Base-by-base conservation (phyloP, 2,329 filamentous ascomycete genomes). In the Aspergillus tamarii region DNA sequence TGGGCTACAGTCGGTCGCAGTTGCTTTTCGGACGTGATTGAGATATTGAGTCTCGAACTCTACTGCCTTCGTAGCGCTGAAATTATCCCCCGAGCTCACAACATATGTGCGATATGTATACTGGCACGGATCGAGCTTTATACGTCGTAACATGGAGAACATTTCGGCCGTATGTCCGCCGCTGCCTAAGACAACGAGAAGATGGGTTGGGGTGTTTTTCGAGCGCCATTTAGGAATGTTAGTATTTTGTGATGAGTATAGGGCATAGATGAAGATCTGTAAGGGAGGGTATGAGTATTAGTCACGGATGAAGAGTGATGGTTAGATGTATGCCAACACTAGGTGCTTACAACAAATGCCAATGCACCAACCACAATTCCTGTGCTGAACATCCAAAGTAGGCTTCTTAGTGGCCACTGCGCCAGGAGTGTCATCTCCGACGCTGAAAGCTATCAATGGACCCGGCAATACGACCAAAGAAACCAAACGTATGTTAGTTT, bases 121-220 rank as follows among this genome's bases (percentile, higher is more conserved):
- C 79, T 72, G 78, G 75, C 60, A 75, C 52, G 67, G 82, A 52
- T 79, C 72, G 46, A 83, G 45, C 79, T 78, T 63, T 82, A 83
- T 73, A 85, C 86, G 68, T 85, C 86, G 69, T 83, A 99, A 87
- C 82, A 97, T 91, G 73, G 90, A 88, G 66, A 97, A 84, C 91
- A 99, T 96, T 79, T 99, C 95, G 55, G 93, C 89, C 0, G 95
- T 97, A 79, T 99, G 95, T 0, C 95, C 95, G 36, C 95, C 95
- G 3, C 92, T 96, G 59, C 95, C 95, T 28, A 98, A 89, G 30
- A 98, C 89, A 67, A 96, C 86, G 36, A 96, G 83, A 60, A 93
- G 82, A 76, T 94, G 88, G 8, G 83, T 82, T 30, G 81, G 80
- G 4, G 65, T 64, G 57, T 69, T 63, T 56, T 60, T 72, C 26